Conservation (phyloP, 176 grass and related monocot species). For the Thalia dealbata region DNA sequence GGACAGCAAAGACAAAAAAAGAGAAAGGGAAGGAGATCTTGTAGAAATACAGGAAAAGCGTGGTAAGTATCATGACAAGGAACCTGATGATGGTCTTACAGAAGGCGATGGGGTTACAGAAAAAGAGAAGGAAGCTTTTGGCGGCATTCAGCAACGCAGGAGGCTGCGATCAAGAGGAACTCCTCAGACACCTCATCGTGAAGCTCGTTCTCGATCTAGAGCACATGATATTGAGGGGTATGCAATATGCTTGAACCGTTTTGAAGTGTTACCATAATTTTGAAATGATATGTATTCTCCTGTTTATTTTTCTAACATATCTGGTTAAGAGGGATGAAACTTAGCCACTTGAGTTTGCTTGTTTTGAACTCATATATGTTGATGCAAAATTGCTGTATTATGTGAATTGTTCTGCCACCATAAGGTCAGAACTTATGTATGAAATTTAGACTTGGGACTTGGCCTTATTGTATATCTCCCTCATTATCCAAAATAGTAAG, state of each 20-base stretch:
- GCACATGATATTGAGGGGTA: constrained; percentile 73
- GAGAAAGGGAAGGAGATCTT: constrained; percentile 51
- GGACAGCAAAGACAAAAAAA: constrained; percentile 56
- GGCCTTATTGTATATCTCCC: neutral
- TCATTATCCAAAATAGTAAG: too few species aligned
- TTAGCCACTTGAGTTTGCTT: neutral
- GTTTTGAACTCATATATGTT: neutral
- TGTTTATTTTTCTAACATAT: too few species aligned
- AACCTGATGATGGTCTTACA: constrained; percentile 49
- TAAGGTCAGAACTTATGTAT: neutral
- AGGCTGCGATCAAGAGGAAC: neutral
- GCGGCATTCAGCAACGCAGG: constrained; percentile 43
- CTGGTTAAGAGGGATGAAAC: constrained; percentile 31
- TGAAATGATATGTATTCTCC: too few species aligned
- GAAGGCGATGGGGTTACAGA: constrained; percentile 48
- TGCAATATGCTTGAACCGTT: constrained; percentile 33
- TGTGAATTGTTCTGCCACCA: neutral
- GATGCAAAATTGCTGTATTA: neutral
- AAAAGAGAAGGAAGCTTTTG: constrained; percentile 74
- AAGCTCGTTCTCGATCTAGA: constrained; percentile 58
- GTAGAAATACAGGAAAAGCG: constrained; percentile 44
- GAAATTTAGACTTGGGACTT: neutral
- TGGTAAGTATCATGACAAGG: constrained; percentile 53
- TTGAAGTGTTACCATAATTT: neutral
- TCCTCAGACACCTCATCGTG: constrained; percentile 48